Evolutionary conservation across 2,329 filamentous ascomycete species (phyloP).

Genomic region (Ceratocystis destructans): DNA sequence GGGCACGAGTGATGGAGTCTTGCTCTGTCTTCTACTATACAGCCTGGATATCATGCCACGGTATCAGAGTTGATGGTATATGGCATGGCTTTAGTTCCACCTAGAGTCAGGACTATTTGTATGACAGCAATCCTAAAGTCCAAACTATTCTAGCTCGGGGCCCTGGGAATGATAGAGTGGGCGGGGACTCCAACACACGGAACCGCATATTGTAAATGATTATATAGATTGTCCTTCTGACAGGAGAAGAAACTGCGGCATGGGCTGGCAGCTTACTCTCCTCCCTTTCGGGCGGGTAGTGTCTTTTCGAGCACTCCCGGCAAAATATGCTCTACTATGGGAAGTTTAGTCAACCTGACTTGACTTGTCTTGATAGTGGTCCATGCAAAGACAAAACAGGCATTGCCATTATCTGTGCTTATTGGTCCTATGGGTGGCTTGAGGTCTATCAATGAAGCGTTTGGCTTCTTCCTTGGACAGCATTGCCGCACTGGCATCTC

Average conservation of each 20-base stretch:
- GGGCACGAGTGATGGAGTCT: not conserved
- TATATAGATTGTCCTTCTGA: not conserved
- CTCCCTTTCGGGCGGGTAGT: too few species aligned
- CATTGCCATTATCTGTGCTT: not conserved
- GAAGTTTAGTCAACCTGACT: not conserved
- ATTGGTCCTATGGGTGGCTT: not conserved
- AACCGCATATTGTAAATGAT: constrained; percentile 1
- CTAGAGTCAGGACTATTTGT: not conserved
- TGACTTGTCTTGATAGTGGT: not conserved
- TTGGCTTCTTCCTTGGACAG: not conserved
- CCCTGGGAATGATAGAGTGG: not conserved
- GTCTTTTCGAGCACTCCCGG: too few species aligned
- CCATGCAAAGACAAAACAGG: not conserved
- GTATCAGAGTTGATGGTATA: not conserved
- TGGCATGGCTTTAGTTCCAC: not conserved
- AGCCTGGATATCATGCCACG: not conserved
- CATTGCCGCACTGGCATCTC: not conserved
- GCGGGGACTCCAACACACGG: not conserved
- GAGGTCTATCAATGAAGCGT: not conserved
- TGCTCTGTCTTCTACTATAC: not conserved
- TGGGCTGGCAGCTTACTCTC: not conserved
- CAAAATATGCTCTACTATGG: not conserved
- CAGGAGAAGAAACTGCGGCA: not conserved
- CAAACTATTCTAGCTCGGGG: not conserved
- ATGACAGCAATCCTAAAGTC: not conserved